phyloP scores from a whole-genome alignment of 2,329 filamentous ascomycete species.

The Dryadomyces quercus-mongolicae region DNA sequence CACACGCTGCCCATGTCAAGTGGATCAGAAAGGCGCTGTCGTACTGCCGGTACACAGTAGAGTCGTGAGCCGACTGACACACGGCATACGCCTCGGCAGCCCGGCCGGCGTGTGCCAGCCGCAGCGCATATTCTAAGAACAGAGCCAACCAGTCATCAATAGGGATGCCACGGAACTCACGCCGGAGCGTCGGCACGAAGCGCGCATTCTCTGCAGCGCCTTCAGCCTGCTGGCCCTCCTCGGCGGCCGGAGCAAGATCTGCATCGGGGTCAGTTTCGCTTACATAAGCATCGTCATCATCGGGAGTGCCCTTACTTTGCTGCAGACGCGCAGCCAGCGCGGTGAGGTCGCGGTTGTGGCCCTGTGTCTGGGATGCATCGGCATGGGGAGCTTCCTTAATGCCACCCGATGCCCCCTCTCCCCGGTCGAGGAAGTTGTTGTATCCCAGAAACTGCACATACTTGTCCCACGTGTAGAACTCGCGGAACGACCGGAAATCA shows the following conservation, averaged over 20 bases:
- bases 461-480: slow-evolving; percentile 56
- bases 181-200: slow-evolving; percentile 12
- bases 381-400: background rate
- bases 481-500: slow-evolving; percentile 50
- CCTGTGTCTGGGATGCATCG: too few species aligned
- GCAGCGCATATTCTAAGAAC: slow-evolving; percentile 77
- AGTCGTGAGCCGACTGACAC: slow-evolving; percentile 65
- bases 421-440: slow-evolving; percentile 22
- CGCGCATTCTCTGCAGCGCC: background rate
- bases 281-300: background rate
- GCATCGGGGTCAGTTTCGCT: background rate
- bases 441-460: slow-evolving; percentile 45
- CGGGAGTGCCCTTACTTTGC: slow-evolving; percentile 29
- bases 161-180: slow-evolving; percentile 53
- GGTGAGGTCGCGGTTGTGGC: slow-evolving; percentile 30
- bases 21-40: slow-evolving; percentile 61
- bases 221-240: slow-evolving; percentile 10
- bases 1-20: slow-evolving; percentile 71
- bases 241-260: slow-evolving; percentile 22
- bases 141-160: slow-evolving; percentile 83
- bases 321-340: slow-evolving; percentile 44
- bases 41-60: slow-evolving; percentile 59
- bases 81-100: slow-evolving; percentile 66
- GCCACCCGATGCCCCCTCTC: slow-evolving; percentile 14
- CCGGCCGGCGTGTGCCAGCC: slow-evolving; percentile 56